Evolutionary conservation across 2,329 filamentous ascomycete genomes (phyloP).

Genomic region (Fusarium pseudonygamai): DNA sequence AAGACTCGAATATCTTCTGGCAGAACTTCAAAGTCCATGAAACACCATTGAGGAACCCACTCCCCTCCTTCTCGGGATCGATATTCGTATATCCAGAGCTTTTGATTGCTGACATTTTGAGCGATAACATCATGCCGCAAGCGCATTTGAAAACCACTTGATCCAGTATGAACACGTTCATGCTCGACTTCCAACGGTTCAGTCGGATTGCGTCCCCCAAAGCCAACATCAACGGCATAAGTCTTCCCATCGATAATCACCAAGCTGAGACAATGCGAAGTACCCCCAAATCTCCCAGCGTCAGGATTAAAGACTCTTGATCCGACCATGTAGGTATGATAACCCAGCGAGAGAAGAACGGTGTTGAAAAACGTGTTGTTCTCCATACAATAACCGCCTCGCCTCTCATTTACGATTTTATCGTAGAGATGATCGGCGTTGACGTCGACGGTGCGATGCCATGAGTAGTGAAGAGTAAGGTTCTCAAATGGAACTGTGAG

Average conservation of each 20-base stretch:
- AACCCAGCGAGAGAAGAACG: slow-evolving; percentile 2
- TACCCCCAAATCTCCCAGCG: neutral
- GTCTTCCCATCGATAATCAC: neutral
- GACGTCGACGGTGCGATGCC: slow-evolving; percentile 4
- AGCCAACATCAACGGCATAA: slow-evolving; percentile 23
- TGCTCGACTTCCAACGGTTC: neutral
- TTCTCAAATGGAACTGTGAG: slow-evolving; percentile 17
- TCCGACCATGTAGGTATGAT: slow-evolving; percentile 4
- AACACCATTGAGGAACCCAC: slow-evolving; percentile 25
- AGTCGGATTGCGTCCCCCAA: slow-evolving; percentile 6
- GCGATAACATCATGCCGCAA: neutral
- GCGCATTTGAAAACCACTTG: slow-evolving; percentile 8
- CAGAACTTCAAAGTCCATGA: slow-evolving; percentile 12
- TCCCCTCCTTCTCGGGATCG: neutral
- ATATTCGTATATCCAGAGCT: slow-evolving; percentile 26
- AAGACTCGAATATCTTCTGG: slow-evolving; percentile 27
- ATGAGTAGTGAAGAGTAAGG: slow-evolving; percentile 26
- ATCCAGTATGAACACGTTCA: neutral
- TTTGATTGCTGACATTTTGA: slow-evolving; percentile 3
- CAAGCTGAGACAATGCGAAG: slow-evolving; percentile 16
- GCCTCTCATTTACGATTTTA: slow-evolving; percentile 16
- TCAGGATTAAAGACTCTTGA: slow-evolving; percentile 12
- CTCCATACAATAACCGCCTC: slow-evolving; percentile 29
- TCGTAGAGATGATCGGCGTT: slow-evolving; percentile 10
- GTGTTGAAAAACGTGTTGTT: slow-evolving; percentile 24